phyloP scores from a whole-genome alignment of 2,329 filamentous ascomycete genomes.

The Scedosporium apiospermum region DNA sequence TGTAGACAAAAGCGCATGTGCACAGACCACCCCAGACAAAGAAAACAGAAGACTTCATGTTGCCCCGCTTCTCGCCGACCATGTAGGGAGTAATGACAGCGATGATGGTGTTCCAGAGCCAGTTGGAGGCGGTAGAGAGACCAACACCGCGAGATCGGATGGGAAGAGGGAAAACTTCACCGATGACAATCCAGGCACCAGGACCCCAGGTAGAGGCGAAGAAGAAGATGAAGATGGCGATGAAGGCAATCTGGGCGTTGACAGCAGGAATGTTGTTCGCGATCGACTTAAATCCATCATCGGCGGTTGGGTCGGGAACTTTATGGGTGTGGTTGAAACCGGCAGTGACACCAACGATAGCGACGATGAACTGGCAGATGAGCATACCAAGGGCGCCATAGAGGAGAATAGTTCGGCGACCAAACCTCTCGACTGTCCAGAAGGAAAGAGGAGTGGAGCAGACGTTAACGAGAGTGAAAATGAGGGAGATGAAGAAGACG shows the following conservation, averaged over 20 bases:
- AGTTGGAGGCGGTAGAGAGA: conserved; percentile 81
- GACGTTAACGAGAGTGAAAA: conserved; percentile 85
- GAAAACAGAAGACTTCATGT: conserved; percentile 62
- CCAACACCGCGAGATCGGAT: conserved; percentile 83
- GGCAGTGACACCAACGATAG: conserved; percentile 59
- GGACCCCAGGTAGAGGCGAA: conserved; percentile 87
- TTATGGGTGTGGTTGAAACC: conserved; percentile 40
- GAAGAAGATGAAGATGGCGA: conserved; percentile 88
- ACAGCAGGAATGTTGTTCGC: conserved; percentile 48
- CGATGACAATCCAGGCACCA: conserved; percentile 71
- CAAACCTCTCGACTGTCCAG: conserved; percentile 73
- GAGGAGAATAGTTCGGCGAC: conserved; percentile 72
- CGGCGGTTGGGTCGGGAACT: conserved; percentile 27
- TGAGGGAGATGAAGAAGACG: conserved; percentile 72
- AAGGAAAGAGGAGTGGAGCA: conserved; percentile 79
- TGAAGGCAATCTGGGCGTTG: conserved; percentile 73
- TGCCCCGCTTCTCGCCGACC: conserved; percentile 46
- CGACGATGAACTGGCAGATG: conserved; percentile 78
- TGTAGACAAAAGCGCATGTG: conserved; percentile 48
- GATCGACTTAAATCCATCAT: conserved; percentile 19
- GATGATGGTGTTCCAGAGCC: conserved; percentile 76
- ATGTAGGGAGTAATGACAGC: conserved; percentile 67
- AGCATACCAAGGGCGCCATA: conserved; percentile 75
- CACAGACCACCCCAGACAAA: conserved; percentile 67
- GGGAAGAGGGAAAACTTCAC: conserved; percentile 82